Base-by-base conservation (phyloP, 176 grass and related monocot genomes). In the Hordeum marinum region DNA sequence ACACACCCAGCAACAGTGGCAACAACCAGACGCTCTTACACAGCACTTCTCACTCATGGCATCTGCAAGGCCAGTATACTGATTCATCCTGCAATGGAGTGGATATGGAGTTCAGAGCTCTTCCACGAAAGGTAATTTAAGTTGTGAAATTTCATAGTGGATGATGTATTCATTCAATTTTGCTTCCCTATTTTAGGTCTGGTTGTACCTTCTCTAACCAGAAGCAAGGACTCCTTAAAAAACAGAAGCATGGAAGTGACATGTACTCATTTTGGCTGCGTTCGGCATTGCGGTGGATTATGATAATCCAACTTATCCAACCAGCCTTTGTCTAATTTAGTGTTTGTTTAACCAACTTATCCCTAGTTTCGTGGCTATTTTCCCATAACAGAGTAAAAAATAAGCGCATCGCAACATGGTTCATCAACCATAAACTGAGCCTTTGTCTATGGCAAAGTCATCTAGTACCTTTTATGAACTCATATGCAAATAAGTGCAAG, bases 51-150 rank as follows among this genome's bases (percentile, higher is more conserved):
- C 79, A 81, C 77, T 58, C 64, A 45, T 87, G 81, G 68, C 73
- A 85, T 68, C 11, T 71, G 32, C 87, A 88, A 76, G 76, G 77
- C 76, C 55, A 67, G 32, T 59, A 69, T 34, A 50, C 84, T 9
- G 57, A 69, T 24, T 78, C 87, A 21, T 90, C 87, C 68, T 84
- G 74, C 72, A 91, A 94, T 73, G 81, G 84, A 69, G 42, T 34
- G 14, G 68, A 72, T 83, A 81, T 85, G 62, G 90, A 92, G 82
- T 72, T 87, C 40, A 94, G 89, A 88, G 87, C 88, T 83, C 91
- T 92, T 63, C 79, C 91, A 13, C 77, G 32, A 32, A 98, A 98
- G 95, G 93, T 98, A 84, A 13, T 68, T 78, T 67, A 48, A 52
- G 40, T 67, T 72, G 12, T 14, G 63, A 78, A 52, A 45, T 82